phyloP scores from a whole-genome alignment of 257 asterid genomes.

The Solanum etuberosum region DNA sequence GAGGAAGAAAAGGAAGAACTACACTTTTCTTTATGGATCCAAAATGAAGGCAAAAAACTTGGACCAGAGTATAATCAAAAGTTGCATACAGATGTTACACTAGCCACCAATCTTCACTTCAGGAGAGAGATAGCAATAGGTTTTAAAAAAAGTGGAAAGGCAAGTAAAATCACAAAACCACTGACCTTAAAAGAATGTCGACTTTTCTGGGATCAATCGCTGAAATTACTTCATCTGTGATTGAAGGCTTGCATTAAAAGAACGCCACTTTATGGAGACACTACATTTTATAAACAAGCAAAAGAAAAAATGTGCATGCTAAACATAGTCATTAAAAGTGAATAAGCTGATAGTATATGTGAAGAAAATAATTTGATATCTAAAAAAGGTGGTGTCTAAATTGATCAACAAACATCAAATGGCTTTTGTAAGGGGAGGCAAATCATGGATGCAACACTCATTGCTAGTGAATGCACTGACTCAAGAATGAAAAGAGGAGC shows the following conservation, averaged over 20 bases:
- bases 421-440: too few relatives aligned
- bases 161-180: not conserved
- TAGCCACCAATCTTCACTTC: not conserved
- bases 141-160: not conserved
- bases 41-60: not conserved
- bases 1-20: not conserved
- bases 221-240: slow-evolving; percentile 74
- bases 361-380: not conserved
- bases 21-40: not conserved
- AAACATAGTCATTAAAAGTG: not conserved
- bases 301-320: not conserved
- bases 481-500: too few relatives aligned
- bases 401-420: too few relatives aligned
- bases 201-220: slow-evolving; percentile 87
- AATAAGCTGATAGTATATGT: not conserved
- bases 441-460: too few relatives aligned
- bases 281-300: not conserved
- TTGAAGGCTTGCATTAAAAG: slow-evolving; percentile 4
- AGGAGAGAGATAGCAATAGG: not conserved
- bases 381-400: too few relatives aligned
- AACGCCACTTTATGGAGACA: slow-evolving; percentile 7
- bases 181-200: slow-evolving; percentile 85
- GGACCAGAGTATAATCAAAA: not conserved
- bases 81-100: not conserved
- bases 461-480: too few relatives aligned